Evolutionary conservation across 257 asterid species (phyloP).

Genomic region (Nicotiana paniculata): DNA sequence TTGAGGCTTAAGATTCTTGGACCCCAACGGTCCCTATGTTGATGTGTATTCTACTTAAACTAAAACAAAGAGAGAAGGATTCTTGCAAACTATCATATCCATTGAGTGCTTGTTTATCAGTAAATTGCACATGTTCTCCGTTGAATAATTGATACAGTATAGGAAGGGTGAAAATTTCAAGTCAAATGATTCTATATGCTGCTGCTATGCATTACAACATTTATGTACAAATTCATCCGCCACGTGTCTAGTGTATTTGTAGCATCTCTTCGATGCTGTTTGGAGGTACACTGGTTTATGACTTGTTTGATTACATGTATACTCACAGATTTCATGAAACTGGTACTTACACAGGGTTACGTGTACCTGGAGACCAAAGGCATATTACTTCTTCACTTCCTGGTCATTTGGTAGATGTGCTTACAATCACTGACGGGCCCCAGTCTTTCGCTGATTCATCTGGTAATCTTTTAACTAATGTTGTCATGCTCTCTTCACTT

Average conservation of each 20-base stretch:
- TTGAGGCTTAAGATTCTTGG: conserved; percentile 1
- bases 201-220: not conserved
- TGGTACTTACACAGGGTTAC: conserved; percentile 47
- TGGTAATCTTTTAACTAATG: conserved; percentile 31
- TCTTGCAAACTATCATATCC: not conserved
- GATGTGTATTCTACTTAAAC: not conserved
- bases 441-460: conserved; percentile 70
- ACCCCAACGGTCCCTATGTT: not conserved
- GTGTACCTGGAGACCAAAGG: conserved; percentile 78
- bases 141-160: not conserved
- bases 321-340: not conserved
- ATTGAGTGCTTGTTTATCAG: not conserved
- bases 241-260: not conserved
- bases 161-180: not conserved
- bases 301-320: not conserved
- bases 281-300: not conserved
- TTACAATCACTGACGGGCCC: conserved; percentile 38
- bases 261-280: not conserved
- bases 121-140: not conserved
- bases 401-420: conserved; percentile 72
- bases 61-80: not conserved
- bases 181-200: not conserved
- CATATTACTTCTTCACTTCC: conserved; percentile 82
- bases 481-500: not conserved
- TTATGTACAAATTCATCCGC: not conserved